phyloP scores from a whole-genome alignment of 805 yeast genomes.

The Vanderwaltozyma tropicalis region DNA sequence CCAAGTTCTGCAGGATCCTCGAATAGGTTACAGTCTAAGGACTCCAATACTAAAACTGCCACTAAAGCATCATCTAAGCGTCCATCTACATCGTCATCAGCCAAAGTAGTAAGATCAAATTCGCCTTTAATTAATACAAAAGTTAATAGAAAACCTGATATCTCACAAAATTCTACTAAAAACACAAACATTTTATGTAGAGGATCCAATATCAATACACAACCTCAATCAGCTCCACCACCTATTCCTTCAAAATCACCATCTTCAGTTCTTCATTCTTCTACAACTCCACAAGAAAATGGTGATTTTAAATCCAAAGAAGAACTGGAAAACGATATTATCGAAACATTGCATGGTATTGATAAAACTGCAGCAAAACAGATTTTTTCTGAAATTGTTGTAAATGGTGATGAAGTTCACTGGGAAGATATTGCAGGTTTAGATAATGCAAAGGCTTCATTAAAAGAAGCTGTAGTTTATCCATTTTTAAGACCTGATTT shows the following conservation, averaged over 20 bases:
- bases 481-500: slow-evolving; percentile 92
- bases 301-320: background rate
- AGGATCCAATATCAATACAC: too few species aligned
- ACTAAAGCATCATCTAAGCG: too few species aligned
- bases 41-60: too few species aligned
- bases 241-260: background rate
- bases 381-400: slow-evolving; percentile 78
- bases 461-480: slow-evolving; percentile 91
- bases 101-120: too few species aligned
- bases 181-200: too few species aligned
- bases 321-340: slow-evolving; percentile 16
- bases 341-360: slow-evolving; percentile 45
- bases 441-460: slow-evolving; percentile 74
- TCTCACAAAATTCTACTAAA: too few species aligned
- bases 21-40: too few species aligned
- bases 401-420: slow-evolving; percentile 79
- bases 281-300: background rate
- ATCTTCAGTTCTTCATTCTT: background rate
- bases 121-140: too few species aligned
- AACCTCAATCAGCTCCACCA: background rate
- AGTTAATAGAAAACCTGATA: too few species aligned
- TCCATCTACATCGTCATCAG: too few species aligned
- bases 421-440: slow-evolving; percentile 96
- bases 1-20: too few species aligned
- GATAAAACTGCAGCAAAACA: slow-evolving; percentile 73